Evolutionary conservation across 2,329 filamentous ascomycete species (phyloP), one percentile per base, ranked within the genome.

Genomic region (Claviceps spartinae): DNA sequence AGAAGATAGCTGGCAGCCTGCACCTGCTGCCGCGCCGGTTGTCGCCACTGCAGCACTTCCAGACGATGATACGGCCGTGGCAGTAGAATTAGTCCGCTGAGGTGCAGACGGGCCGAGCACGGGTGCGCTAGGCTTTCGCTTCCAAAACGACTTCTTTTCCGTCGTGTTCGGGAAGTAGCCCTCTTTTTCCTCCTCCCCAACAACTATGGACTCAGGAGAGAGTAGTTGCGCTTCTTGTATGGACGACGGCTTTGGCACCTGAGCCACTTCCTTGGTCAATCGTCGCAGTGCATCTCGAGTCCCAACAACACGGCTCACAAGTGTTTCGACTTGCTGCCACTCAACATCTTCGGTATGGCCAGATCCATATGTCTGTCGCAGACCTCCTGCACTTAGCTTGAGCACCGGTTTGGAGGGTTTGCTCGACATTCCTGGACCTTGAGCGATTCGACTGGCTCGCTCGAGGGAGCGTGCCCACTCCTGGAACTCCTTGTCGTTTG

Each of bases 391-490:
- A 42, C 59, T 63, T 41, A 65, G 58, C 54, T 58, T 64, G 36
- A 62, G 57, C 22, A 57, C 56, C 11, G 61, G 57, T 36, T 58
- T 61, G 3, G 60, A 55, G 5, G 63, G 60, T 18, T 61, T 55
- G 37, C 61, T 61, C 14, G 58, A 44, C 2, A 55, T 58, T 58
- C 81, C 76, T 34, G 77, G 59, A 2, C 77, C 77, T 54, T 80
- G 70, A 13, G 82, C 77, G 54, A 79, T 72, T 54, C 84, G 78
- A 56, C 88, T 86, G 4, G 91, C 90, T 57, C 79, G 83, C 66
- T 96, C 89, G 49, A 98, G 72, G 0, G 90, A 91, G 47, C 78
- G 77, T 47, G 85, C 88, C 93, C 93, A 98, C 18, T 86, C 84
- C 47, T 80, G 77, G 63, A 96, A 98, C 56, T 97, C 91, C 57